A percentile compares a stretch with the other conserved stretches of the same genome.
phyloP scores from a whole-genome alignment of 2,329 filamentous ascomycete species.

The Cytospora mali region DNA sequence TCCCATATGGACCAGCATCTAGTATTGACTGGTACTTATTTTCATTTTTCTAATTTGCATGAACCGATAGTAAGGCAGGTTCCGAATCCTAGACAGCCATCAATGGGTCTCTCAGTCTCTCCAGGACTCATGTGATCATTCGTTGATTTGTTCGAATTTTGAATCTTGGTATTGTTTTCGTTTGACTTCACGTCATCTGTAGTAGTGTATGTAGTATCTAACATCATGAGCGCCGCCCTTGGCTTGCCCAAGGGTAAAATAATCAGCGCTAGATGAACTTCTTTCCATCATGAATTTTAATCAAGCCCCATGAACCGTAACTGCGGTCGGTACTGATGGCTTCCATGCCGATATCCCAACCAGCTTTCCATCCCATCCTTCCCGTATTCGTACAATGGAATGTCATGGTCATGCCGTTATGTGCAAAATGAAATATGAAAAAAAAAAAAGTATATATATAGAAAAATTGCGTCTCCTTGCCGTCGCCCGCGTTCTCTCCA shows the following conservation, averaged over 20 bases:
- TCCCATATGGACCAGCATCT: too few species aligned
- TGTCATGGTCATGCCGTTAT: too few species aligned
- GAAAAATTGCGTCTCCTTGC: background rate
- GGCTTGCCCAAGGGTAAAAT: background rate
- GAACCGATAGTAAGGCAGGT: too few species aligned
- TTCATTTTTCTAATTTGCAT: too few species aligned
- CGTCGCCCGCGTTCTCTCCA: background rate
- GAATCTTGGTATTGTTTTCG: conserved; percentile 1
- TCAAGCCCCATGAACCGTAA: background rate
- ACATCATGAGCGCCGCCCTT: background rate
- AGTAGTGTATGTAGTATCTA: background rate
- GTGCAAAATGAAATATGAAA: conserved; percentile 14
- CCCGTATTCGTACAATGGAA: too few species aligned
- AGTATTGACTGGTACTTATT: too few species aligned
- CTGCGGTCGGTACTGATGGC: conserved; percentile 1
- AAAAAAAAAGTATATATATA: background rate
- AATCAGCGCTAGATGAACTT: background rate
- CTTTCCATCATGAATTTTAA: conserved; percentile 7
- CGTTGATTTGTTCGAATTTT: background rate
- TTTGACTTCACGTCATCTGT: background rate
- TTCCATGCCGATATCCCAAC: conserved; percentile 2
- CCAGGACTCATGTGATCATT: background rate
- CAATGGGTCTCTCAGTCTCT: background rate
- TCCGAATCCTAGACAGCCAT: too few species aligned
- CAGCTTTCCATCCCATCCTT: too few species aligned